Percentiles rank a stretch among this genome's conserved stretches.
These are phyloP conservation scores for Boletus rubroflammeus DNA, from an alignment of 768 basidiomycete species.

Conservation along the genomic window DNA sequence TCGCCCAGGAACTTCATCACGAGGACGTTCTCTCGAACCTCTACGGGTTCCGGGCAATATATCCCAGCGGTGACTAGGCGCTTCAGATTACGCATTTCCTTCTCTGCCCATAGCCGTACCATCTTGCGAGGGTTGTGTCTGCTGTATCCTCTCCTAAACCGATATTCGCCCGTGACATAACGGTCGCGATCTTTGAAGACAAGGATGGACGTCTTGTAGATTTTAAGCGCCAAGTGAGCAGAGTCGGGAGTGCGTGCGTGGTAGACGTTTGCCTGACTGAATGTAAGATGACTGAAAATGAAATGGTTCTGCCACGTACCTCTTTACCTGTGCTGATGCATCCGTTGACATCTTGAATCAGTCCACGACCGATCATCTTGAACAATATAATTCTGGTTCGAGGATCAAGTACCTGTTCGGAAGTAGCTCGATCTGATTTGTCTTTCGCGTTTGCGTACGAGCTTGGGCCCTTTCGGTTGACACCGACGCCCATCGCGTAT, in stretches of 20 bases:
- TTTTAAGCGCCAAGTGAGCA: slow-evolving; percentile 84
- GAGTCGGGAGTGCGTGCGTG: slow-evolving; percentile 64
- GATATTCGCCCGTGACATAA: slow-evolving; percentile 92
- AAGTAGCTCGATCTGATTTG: slow-evolving; percentile 94
- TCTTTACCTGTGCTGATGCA: slow-evolving; percentile 99
- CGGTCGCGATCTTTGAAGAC: slow-evolving; percentile 97
- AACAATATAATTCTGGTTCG: slow-evolving; percentile 92
- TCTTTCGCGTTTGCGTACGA: slow-evolving; percentile 89
- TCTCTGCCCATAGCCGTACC: slow-evolving; percentile 98
- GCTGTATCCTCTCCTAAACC: slow-evolving; percentile 89
- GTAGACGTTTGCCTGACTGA: slow-evolving; percentile 88
- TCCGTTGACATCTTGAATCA: slow-evolving; percentile 89
- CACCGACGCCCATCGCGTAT: slow-evolving; percentile 63
- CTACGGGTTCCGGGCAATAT: slow-evolving; percentile 81
- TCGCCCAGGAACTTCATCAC: slow-evolving; percentile 93
- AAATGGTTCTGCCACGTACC: slow-evolving; percentile 39
- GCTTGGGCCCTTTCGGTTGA: slow-evolving; percentile 90
- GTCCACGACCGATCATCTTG: slow-evolving; percentile 90
- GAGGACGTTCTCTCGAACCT: slow-evolving; percentile 94
- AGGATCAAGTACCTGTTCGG: slow-evolving; percentile 94
- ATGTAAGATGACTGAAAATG: slow-evolving; percentile 1
- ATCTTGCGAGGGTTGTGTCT: slow-evolving; percentile 95
- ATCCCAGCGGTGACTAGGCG: slow-evolving; percentile 82
- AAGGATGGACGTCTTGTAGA: slow-evolving; percentile 98
- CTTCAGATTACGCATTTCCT: slow-evolving; percentile 95